These are phyloP conservation scores for Ascochyta clinopodiicola DNA, from an alignment of 2,329 filamentous ascomycete species.

Conservation along the genomic window DNA sequence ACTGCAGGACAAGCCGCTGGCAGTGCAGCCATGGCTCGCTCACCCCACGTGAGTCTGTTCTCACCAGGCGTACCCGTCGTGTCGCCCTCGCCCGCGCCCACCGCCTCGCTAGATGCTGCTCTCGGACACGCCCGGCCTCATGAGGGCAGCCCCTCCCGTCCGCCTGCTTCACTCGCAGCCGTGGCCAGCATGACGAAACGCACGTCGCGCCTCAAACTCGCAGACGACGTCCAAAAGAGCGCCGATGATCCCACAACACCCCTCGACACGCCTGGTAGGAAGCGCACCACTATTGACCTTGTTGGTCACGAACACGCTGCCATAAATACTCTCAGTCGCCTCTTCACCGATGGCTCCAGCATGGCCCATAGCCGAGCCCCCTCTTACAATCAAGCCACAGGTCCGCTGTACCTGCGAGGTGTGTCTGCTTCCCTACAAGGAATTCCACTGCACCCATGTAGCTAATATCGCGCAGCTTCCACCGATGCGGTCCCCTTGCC, in stretches of 20 bases:
- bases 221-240: constrained; percentile 54
- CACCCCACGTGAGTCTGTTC: constrained; percentile 16
- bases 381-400: constrained; percentile 51
- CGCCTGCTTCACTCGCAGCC: constrained; percentile 16
- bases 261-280: constrained; percentile 38
- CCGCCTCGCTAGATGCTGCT: constrained; percentile 10
- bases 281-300: constrained; percentile 35
- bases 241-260: constrained; percentile 56
- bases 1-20: constrained; percentile 17
- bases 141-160: constrained; percentile 35
- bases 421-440: background rate
- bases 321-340: constrained; percentile 52
- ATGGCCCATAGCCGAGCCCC: constrained; percentile 49
- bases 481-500: constrained; percentile 53
- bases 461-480: constrained; percentile 35
- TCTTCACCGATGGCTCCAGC: constrained; percentile 52
- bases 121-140: constrained; percentile 12
- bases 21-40: constrained; percentile 9
- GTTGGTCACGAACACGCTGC: constrained; percentile 48
- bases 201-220: constrained; percentile 34
- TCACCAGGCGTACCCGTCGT: constrained; percentile 13
- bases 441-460: no score
- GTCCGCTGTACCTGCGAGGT: constrained; percentile 45
- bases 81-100: constrained; percentile 5
- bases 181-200: constrained; percentile 39